Evolutionary conservation across 2,329 filamentous ascomycete species (phyloP).

Genomic region (Balansia obtecta): DNA sequence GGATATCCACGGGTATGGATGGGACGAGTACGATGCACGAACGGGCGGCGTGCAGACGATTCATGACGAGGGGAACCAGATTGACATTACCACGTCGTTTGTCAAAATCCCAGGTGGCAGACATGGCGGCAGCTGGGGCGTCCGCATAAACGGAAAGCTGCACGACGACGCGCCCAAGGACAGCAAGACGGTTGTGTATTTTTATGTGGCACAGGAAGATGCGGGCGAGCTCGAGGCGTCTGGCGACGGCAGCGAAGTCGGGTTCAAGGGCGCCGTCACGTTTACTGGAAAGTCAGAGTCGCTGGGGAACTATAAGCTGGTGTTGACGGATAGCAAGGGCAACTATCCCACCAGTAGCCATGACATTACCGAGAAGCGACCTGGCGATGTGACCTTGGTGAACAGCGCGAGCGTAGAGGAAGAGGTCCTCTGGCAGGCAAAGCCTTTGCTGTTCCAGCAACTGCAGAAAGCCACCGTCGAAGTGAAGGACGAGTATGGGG

Average conservation of each 20-base stretch:
- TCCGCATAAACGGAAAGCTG: constrained; percentile 70
- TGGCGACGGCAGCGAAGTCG: constrained; percentile 35
- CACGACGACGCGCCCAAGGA: constrained; percentile 54
- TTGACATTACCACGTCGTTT: constrained; percentile 89
- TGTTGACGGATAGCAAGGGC: constrained; percentile 58
- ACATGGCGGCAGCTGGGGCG: constrained; percentile 86
- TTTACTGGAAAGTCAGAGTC: constrained; percentile 57
- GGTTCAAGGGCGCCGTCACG: constrained; percentile 48
- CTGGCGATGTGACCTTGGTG: constrained; percentile 64
- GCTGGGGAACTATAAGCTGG: constrained; percentile 69
- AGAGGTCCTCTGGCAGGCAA: constrained; percentile 72
- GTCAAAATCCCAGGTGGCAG: constrained; percentile 80
- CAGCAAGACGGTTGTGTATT: constrained; percentile 65
- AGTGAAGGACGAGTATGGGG: constrained; percentile 35
- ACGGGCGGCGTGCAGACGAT: constrained; percentile 81
- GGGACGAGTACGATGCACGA: constrained; percentile 91
- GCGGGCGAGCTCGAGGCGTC: constrained; percentile 50
- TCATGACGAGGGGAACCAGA: constrained; percentile 73
- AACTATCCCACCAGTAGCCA: constrained; percentile 53
- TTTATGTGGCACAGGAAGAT: constrained; percentile 74
- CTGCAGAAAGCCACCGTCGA: constrained; percentile 37
- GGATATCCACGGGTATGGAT: constrained; percentile 89
- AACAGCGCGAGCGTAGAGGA: constrained; percentile 54
- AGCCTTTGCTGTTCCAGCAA: constrained; percentile 47
- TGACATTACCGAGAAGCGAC: constrained; percentile 53